Evolutionary conservation across 78 protist genomes (phyloP).

Genomic region (Dictyostelium intermedium): DNA sequence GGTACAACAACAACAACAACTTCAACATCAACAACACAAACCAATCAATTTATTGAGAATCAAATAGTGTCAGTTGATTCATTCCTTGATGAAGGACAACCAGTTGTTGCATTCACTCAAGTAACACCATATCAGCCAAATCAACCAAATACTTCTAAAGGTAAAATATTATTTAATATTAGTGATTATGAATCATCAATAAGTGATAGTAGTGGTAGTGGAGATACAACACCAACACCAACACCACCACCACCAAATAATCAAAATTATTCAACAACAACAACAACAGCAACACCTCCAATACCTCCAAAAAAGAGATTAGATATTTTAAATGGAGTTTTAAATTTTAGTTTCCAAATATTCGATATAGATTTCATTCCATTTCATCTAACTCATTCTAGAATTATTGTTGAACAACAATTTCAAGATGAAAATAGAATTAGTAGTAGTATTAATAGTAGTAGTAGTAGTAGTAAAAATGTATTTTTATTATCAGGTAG

Average conservation of each 20-base stretch:
- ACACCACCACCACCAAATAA: neutral
- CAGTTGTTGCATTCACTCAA: neutral
- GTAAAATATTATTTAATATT: neutral
- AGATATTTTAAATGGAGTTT: neutral
- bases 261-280: neutral
- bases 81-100: neutral
- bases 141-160: neutral
- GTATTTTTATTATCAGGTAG: conserved; percentile 57
- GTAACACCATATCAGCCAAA: neutral
- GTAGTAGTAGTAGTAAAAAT: too few species aligned
- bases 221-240: neutral
- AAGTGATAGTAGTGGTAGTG: neutral
- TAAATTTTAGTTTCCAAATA: conserved; percentile 1
- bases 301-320: neutral
- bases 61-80: neutral
- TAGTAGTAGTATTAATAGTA: too few species aligned
- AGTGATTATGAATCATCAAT: neutral
- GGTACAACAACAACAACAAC: neutral
- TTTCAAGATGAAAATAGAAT: neutral
- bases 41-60: neutral
- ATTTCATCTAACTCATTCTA: neutral
- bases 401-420: too few species aligned
- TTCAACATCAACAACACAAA: neutral
- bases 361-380: neutral
- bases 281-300: neutral